phyloP scores from a whole-genome alignment of 2,329 filamentous ascomycete genomes.

The Leptographium procerum region DNA sequence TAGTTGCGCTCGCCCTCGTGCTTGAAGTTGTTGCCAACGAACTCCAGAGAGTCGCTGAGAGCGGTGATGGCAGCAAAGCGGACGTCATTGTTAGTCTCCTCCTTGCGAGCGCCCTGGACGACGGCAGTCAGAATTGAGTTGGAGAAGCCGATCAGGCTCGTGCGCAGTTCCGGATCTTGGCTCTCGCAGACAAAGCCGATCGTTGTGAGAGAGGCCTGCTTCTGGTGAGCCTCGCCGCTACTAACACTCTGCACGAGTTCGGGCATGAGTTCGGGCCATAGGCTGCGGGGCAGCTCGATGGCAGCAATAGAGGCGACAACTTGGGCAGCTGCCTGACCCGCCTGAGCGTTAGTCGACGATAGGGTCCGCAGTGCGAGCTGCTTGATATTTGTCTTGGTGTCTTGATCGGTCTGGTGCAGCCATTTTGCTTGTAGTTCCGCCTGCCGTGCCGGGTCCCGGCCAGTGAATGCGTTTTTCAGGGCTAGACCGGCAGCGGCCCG shows the following conservation, averaged over 20 bases:
- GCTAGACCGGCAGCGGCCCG: constrained; percentile 91
- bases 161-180: constrained; percentile 75
- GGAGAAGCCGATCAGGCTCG: constrained; percentile 73
- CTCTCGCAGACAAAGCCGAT: constrained; percentile 98
- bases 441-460: constrained; percentile 78
- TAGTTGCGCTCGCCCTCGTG: constrained; percentile 99
- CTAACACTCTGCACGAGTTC: constrained; percentile 87
- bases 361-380: constrained; percentile 81
- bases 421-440: constrained; percentile 90
- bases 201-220: constrained; percentile 88
- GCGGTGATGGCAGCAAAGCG: constrained; percentile 87
- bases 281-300: constrained; percentile 84
- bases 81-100: constrained; percentile 85
- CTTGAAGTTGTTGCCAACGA: constrained; percentile 96
- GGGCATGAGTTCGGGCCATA: constrained; percentile 89
- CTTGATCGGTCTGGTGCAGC: constrained; percentile 68
- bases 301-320: constrained; percentile 90
- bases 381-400: constrained; percentile 82
- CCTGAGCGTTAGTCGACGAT: constrained; percentile 64
- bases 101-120: constrained; percentile 92
- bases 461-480: constrained; percentile 95
- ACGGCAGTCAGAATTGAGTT: constrained; percentile 97
- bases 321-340: constrained; percentile 82
- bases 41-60: constrained; percentile 91
- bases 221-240: constrained; percentile 73